These are phyloP conservation scores for Penstemon newberryi DNA, from an alignment of 257 asterid species.

Conservation along the genomic window DNA sequence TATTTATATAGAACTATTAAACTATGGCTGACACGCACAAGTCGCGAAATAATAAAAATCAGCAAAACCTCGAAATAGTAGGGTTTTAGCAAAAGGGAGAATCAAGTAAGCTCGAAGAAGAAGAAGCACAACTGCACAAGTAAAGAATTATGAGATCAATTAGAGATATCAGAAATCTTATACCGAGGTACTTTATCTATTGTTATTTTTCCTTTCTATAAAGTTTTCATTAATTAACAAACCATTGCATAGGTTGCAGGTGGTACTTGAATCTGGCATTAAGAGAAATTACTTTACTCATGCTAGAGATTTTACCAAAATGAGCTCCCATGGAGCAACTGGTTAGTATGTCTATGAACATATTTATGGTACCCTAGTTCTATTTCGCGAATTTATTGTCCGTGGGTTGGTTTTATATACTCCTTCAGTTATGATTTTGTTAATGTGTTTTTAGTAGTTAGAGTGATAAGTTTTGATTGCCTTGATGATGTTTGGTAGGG, in stretches of 20 bases:
- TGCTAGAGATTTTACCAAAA: slow-evolving; percentile 13
- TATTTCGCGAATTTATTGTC: neutral
- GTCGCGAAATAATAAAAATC: neutral
- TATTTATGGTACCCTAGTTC: neutral
- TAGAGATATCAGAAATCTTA: slow-evolving; percentile 6
- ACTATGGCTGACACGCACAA: no score
- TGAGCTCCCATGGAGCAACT: slow-evolving; percentile 20
- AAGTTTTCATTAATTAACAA: neutral
- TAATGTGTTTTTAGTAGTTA: slow-evolving; percentile 7
- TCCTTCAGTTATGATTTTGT: neutral
- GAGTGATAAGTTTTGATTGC: neutral
- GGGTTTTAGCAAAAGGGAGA: slow-evolving; percentile 24
- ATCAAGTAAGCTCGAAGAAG: slow-evolving; percentile 1
- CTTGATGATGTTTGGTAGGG: slow-evolving; percentile 12
- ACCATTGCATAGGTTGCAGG: slow-evolving; percentile 34
- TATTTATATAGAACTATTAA: neutral
- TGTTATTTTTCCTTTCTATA: neutral
- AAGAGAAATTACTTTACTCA: slow-evolving; percentile 11
- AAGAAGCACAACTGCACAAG: neutral
- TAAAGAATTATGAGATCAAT: slow-evolving; percentile 21
- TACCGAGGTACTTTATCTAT: slow-evolving; percentile 17
- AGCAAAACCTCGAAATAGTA: neutral
- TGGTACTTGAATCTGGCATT: slow-evolving; percentile 15
- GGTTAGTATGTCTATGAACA: slow-evolving; percentile 8
- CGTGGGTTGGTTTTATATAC: neutral